A percentile compares a stretch with the other conserved stretches of the same genome.
Conservation (phyloP, 2,329 filamentous ascomycete species). For the Lasiodiplodia gonubiensis region DNA sequence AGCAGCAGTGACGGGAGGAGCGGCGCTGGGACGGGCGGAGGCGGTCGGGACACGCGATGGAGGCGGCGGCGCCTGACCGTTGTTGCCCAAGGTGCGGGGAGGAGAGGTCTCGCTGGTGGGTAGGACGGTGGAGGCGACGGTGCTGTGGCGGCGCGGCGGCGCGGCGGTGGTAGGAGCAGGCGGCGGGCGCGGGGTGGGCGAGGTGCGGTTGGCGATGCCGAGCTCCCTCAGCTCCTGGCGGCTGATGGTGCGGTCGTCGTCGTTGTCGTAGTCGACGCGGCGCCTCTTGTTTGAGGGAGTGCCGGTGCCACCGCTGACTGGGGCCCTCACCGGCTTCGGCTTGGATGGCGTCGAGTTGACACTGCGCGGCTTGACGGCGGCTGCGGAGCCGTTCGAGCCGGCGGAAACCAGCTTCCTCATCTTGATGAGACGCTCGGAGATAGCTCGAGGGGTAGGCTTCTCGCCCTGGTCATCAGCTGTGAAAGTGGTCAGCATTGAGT, state of each 20-base stretch:
- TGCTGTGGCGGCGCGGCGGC: neutral
- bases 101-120: neutral
- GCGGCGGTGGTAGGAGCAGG: neutral
- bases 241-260: neutral
- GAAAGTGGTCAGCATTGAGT: neutral
- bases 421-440: slow-evolving; percentile 24
- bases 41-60: neutral
- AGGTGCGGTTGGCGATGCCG: neutral
- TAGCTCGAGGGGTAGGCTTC: slow-evolving; percentile 26
- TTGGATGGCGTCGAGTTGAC: neutral
- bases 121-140: neutral
- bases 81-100: neutral
- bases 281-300: neutral
- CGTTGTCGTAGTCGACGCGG: neutral
- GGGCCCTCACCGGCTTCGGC: neutral
- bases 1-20: neutral
- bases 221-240: neutral
- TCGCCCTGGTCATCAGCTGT: slow-evolving; percentile 15
- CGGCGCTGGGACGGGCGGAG: neutral
- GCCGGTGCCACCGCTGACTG: no score
- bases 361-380: neutral
- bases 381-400: neutral
- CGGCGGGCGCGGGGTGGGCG: neutral
- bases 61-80: neutral
- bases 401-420: slow-evolving; percentile 14